Base-by-base conservation (phyloP, 1,284 basidiomycete genomes). In the Pholiota adiposa region DNA sequence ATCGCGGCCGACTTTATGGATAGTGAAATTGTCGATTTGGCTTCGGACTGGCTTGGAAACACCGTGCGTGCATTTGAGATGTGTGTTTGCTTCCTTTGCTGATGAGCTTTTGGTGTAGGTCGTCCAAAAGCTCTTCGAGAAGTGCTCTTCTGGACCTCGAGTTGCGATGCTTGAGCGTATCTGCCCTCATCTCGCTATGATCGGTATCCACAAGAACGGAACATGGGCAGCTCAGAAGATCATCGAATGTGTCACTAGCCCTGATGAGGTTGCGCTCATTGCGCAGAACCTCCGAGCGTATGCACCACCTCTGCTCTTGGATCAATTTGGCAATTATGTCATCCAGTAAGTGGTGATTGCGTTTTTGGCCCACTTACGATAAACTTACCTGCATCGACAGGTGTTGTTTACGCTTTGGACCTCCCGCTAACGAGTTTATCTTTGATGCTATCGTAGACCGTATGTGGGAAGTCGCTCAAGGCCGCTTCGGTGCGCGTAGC, bases 221-320 rank as follows among this genome's bases (percentile, higher is more conserved):
- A 99, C 97, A 0, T 99, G 97, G 97, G 97, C 97, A 0, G 97
- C 96, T 2, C 97, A 99, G 76, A 97, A 97, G 83, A 97, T 98
- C 71, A 98, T 99, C 65, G 96, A 98, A 77, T 97, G 94, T 66
- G 92, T 96, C 44, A 85, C 88, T 56, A 89, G 85, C n/a, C 88
- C 91, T 5, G 95, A 97, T 62, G 97, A 99, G 73, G 84, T 95
- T 58, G 82, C 81, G 2, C 76, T 98, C 36, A 89, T 99, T 69
- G 88, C 91, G 46, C 87, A 92, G 71, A 92, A 97, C 72, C 76
- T 99, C 62, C 82, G 93, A 54, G 89, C 97, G 0, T 99, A 96
- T 72, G 87, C 94, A 6, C 97, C 97, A 50, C 94, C 97, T 12
- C 83, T 99, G 29, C 85, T 99, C 57, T 84, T 98, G 50, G 97